Percentiles rank a stretch among this genome's conserved stretches.
These are phyloP conservation scores for Sonneratia caseolaris DNA, from an alignment of 345 rosid species.

Conservation along the genomic window DNA sequence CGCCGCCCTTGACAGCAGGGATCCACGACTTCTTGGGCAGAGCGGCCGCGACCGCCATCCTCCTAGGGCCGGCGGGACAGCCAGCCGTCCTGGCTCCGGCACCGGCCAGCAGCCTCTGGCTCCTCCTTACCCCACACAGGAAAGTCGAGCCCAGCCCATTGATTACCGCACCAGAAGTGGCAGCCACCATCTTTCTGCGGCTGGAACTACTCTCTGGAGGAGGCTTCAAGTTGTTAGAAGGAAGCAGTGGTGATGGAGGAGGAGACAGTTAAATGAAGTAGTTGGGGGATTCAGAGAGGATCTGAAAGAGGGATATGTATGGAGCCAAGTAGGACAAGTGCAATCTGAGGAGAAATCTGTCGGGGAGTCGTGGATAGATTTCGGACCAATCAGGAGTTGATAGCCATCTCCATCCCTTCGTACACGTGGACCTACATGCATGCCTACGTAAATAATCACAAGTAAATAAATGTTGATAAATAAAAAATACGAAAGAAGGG, in stretches of 20 bases:
- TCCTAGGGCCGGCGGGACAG: conserved; percentile 19
- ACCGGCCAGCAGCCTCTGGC: conserved; percentile 23
- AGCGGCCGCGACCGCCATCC: conserved; percentile 37
- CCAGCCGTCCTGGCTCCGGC: conserved; percentile 14
- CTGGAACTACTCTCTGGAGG: too few species aligned
- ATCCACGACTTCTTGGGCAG: conserved; percentile 83
- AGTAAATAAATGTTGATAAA: too few species aligned
- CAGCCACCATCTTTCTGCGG: conserved; percentile 30
- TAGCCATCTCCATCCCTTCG: conserved; percentile 36
- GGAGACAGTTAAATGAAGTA: not conserved
- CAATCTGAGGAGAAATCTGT: conserved; percentile 55
- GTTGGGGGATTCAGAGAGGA: not conserved
- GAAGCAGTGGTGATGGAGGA: not conserved
- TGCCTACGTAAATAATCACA: too few species aligned
- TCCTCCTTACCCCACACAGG: conserved; percentile 42
- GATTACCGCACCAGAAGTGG: conserved; percentile 61
- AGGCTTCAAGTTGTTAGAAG: too few species aligned
- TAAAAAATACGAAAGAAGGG: too few species aligned
- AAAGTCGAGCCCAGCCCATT: conserved; percentile 77
- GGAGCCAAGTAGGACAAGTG: conserved; percentile 43
- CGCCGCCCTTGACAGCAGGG: conserved; percentile 79
- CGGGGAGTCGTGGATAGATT: conserved; percentile 50
- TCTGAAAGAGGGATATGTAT: conserved; percentile 23
- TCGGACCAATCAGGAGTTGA: conserved; percentile 49
- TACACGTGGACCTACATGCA: too few species aligned